Conservation (phyloP, 164 flowering plant species). For the Vitis amurensis region DNA sequence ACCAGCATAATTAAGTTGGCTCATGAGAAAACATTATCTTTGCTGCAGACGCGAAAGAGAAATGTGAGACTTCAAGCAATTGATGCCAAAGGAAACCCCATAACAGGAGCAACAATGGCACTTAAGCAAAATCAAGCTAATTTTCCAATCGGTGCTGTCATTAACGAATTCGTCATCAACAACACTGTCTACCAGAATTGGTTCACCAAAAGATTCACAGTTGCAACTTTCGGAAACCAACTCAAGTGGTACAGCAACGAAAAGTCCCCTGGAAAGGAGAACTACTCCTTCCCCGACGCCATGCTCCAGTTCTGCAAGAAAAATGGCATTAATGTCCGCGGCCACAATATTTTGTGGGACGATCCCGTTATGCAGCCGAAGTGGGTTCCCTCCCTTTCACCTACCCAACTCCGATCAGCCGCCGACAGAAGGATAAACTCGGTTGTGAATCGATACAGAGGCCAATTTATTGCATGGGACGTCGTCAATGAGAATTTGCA, state of each 20-base stretch:
- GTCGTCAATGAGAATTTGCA: conserved; percentile 21
- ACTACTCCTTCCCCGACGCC: conserved; percentile 47
- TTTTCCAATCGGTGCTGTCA: conserved; percentile 45
- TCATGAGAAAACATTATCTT: no score
- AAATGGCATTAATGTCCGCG: conserved; percentile 36
- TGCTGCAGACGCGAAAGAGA: conserved; percentile 36
- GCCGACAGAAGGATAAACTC: no score
- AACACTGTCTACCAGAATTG: conserved; percentile 35
- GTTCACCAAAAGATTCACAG: conserved; percentile 41
- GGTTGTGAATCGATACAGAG: conserved; percentile 7
- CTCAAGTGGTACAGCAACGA: conserved; percentile 64
- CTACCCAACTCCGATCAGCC: conserved; percentile 18
- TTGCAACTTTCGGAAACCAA: conserved; percentile 43
- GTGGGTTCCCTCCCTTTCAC: conserved; percentile 41
- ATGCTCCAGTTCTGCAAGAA: conserved; percentile 37
- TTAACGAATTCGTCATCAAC: conserved; percentile 28
- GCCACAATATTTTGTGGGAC: conserved; percentile 63
- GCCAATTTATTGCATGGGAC: conserved; percentile 25
- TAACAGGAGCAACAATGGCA: conserved; percentile 26
- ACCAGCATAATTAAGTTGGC: no score
- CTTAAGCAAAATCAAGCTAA: conserved; percentile 23
- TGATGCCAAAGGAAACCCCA: conserved; percentile 12
- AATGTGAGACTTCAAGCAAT: conserved; percentile 30
- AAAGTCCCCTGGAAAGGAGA: conserved; percentile 24
- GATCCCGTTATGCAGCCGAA: conserved; percentile 23